Base-by-base conservation (phyloP, 202 grass and related monocot species). In the Schoenoplectus triqueter region DNA sequence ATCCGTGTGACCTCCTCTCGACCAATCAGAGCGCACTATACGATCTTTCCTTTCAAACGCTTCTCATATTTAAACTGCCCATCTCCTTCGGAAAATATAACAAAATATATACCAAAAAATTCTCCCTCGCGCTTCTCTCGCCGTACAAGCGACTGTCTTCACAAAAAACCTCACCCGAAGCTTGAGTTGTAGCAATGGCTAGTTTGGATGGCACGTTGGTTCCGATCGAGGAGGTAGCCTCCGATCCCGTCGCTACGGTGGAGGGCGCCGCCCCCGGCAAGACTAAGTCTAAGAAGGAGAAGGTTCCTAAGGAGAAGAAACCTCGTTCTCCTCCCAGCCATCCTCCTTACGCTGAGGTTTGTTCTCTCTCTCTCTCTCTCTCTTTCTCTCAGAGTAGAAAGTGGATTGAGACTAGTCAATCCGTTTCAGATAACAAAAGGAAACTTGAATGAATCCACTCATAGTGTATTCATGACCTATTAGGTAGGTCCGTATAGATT, bases 321-420 rank as follows among this genome's bases (percentile, higher is more conserved):
- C 73, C 91, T 0, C 75, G 70, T 45, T 54, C 21, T 0, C 13
- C 63, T 0, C 49, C 82, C 14, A 64, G 61, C 1, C 92, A 98
- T 63, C 95, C 89, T 0, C 78, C 92, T 4, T 98, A 98, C 78
- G 88, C 89, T 14, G 92, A 95, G 91, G 92, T 98, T 45, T 66
- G 44, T 14, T 0, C 6, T 1, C 2, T 45, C 0, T 31, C 31
- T 51, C 7, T 9, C 11, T 60, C 6, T 61, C 85, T 61, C 80
- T 60, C 54, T 31, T 31, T 31, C 31, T 31, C 31, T 31, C 31
- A 31, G 31, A 31, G 31, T 31, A 31, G 31, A 31, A 31, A 31
- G 31, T 31, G 31, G 31, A 31, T 31, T 31, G 31, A 31, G 31
- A 31, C 31, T 31, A 31, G 31, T 31, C 31, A 31, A 31, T 31